A percentile compares a stretch with the other conserved stretches of the same genome.
These are phyloP conservation scores for Dactylonectria macrodidyma DNA, from an alignment of 2,329 filamentous ascomycete species.

Conservation along the genomic window DNA sequence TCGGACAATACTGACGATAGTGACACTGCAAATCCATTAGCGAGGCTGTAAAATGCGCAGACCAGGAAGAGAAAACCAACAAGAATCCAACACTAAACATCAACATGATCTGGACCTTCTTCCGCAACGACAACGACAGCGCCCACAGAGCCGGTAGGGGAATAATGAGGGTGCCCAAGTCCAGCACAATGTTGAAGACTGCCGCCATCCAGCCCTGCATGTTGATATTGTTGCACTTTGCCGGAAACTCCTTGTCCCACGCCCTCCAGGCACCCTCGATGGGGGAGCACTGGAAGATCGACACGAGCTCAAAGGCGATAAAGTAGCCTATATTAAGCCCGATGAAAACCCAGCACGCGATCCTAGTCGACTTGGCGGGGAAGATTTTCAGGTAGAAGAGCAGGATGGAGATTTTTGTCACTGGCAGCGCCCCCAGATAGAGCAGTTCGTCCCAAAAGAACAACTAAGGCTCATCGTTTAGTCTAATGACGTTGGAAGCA, in stretches of 20 bases:
- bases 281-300: slow-evolving; percentile 63
- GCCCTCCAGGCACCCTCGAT: slow-evolving; percentile 63
- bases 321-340: slow-evolving; percentile 38
- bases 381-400: slow-evolving; percentile 31
- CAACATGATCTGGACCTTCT: slow-evolving; percentile 57
- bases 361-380: slow-evolving; percentile 7
- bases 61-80: slow-evolving; percentile 27
- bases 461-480: slow-evolving; percentile 1
- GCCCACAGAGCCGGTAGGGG: slow-evolving; percentile 57
- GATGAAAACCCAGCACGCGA: slow-evolving; percentile 33
- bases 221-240: slow-evolving; percentile 64
- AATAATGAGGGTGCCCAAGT: slow-evolving; percentile 62
- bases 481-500: not conserved
- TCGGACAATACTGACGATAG: slow-evolving; percentile 42
- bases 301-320: slow-evolving; percentile 49
- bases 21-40: slow-evolving; percentile 34
- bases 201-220: slow-evolving; percentile 64
- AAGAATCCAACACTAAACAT: slow-evolving; percentile 62
- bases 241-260: slow-evolving; percentile 61
- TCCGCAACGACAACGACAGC: slow-evolving; percentile 56
- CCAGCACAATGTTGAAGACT: slow-evolving; percentile 62
- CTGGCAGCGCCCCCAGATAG: slow-evolving; percentile 20
- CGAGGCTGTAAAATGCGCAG: not conserved
- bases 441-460: slow-evolving; percentile 30
- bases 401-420: slow-evolving; percentile 29